A percentile compares a stretch with the other conserved stretches of the same genome.
phyloP scores from a whole-genome alignment of 2,329 filamentous ascomycete species.

The Aspergillus clavatus region DNA sequence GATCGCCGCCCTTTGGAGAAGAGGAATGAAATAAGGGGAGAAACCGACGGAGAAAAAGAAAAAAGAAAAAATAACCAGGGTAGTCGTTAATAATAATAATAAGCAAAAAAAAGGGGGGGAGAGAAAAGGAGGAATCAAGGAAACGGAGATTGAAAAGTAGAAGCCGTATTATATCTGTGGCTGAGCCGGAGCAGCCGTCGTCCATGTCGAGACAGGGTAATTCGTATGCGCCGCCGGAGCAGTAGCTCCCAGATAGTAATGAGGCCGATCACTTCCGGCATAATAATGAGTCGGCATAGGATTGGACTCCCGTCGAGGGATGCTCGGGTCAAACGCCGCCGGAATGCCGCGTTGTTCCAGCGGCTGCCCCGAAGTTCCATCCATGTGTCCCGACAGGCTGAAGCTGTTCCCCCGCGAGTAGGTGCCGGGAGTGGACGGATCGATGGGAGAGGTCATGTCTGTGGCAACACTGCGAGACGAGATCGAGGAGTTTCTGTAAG shows the following conservation, averaged over 20 bases:
- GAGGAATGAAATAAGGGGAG: slow-evolving; percentile 7
- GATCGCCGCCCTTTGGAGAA: slow-evolving; percentile 18
- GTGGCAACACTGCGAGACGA: slow-evolving; percentile 36
- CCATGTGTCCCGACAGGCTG: slow-evolving; percentile 31
- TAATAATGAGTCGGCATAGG: slow-evolving; percentile 34
- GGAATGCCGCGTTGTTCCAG: slow-evolving; percentile 32
- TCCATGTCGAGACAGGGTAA: slow-evolving; percentile 36
- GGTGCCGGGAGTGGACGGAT: slow-evolving; percentile 32
- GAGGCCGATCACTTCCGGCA: slow-evolving; percentile 26
- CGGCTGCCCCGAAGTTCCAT: slow-evolving; percentile 23
- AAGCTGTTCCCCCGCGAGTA: slow-evolving; percentile 36
- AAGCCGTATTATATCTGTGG: slow-evolving; percentile 31
- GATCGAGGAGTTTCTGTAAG: slow-evolving; percentile 39
- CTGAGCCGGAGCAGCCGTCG: slow-evolving; percentile 35
- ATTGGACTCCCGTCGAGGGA: slow-evolving; percentile 35
- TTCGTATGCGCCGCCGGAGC: slow-evolving; percentile 26
- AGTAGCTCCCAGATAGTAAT: slow-evolving; percentile 31
- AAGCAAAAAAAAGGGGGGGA: slow-evolving; percentile 9
- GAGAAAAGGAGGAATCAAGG: slow-evolving; percentile 8
- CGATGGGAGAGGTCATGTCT: slow-evolving; percentile 37
- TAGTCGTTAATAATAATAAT: slow-evolving; percentile 7
- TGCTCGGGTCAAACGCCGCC: slow-evolving; percentile 26
- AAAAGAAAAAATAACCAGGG: slow-evolving; percentile 2
- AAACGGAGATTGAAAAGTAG: background rate
- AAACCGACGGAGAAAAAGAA: too few species aligned